phyloP scores from a whole-genome alignment of 1,284 basidiomycete genomes.

The Cystobasidium pallidum region DNA sequence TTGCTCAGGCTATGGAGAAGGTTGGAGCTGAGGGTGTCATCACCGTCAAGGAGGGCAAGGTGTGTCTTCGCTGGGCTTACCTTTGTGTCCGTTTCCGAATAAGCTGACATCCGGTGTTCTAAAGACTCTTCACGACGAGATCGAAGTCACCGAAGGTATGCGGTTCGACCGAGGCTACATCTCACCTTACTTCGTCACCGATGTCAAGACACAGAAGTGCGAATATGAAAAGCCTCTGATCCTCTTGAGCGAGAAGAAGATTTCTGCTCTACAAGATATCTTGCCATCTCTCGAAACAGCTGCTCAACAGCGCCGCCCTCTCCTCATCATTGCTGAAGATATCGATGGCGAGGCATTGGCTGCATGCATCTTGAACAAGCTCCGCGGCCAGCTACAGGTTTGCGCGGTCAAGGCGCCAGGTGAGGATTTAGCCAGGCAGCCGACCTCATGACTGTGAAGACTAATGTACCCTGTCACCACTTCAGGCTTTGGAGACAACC shows the following conservation, averaged over 20 bases:
- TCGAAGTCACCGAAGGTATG: slow-evolving; percentile 99
- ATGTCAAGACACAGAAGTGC: slow-evolving; percentile 94
- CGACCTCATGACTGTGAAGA: neutral
- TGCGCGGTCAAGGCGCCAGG: slow-evolving; percentile 91
- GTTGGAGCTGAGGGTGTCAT: slow-evolving; percentile 96
- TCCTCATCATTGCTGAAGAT: slow-evolving; percentile 96
- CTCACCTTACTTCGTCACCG: slow-evolving; percentile 91
- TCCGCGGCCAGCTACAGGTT: slow-evolving; percentile 92
- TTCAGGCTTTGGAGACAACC: slow-evolving; percentile 89
- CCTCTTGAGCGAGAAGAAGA: slow-evolving; percentile 97
- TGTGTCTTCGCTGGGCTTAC: neutral
- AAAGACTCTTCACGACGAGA: slow-evolving; percentile 93
- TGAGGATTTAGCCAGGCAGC: neutral
- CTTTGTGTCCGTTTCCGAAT: neutral
- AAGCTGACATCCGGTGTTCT: neutral
- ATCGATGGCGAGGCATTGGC: slow-evolving; percentile 96
- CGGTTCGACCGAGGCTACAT: slow-evolving; percentile 99
- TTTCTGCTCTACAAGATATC: slow-evolving; percentile 91
- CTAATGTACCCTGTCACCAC: neutral
- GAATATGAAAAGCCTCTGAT: slow-evolving; percentile 97
- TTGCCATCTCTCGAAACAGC: slow-evolving; percentile 91
- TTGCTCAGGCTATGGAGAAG: slow-evolving; percentile 99
- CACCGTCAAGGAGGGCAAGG: slow-evolving; percentile 94
- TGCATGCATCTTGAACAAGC: slow-evolving; percentile 97
- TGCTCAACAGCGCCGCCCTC: slow-evolving; percentile 84